Evolutionary conservation across 1,284 basidiomycete genomes (phyloP).

Genomic region (Gomphus bonarii): DNA sequence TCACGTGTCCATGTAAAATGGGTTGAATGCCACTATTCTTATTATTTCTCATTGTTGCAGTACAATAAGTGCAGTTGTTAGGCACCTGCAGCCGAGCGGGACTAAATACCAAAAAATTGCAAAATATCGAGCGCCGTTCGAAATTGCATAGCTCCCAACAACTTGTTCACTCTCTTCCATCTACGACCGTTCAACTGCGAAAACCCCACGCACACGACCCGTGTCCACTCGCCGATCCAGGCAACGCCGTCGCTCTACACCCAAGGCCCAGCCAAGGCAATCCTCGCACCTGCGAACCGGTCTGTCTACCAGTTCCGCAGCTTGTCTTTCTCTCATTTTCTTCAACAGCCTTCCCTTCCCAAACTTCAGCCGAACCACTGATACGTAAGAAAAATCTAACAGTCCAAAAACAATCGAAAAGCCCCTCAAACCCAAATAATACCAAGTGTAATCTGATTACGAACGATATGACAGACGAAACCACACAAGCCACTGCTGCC

Average conservation of each 20-base stretch:
- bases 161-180: constrained; percentile 9
- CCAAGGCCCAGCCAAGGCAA: constrained; percentile 45
- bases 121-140: constrained; percentile 10
- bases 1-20: too few species aligned
- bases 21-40: too few species aligned
- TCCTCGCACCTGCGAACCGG: constrained; percentile 23
- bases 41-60: too few species aligned
- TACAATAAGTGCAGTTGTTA: too few species aligned
- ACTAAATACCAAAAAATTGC: neutral
- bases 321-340: constrained; percentile 1
- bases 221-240: constrained; percentile 16
- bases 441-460: constrained; percentile 24
- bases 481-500: constrained; percentile 18
- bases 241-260: constrained; percentile 16
- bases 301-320: constrained; percentile 9
- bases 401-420: constrained; percentile 32
- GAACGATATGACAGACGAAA: constrained; percentile 79
- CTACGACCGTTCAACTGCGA: constrained; percentile 8
- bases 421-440: constrained; percentile 36
- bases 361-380: constrained; percentile 1
- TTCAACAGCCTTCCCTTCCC: constrained; percentile 14
- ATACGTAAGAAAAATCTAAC: constrained; percentile 12
- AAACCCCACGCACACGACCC: constrained; percentile 5
- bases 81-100: too few species aligned
- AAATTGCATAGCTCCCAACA: constrained; percentile 8